Base-by-base conservation (phyloP, 129 eudicot genomes). In the Escallonia herrerae region DNA sequence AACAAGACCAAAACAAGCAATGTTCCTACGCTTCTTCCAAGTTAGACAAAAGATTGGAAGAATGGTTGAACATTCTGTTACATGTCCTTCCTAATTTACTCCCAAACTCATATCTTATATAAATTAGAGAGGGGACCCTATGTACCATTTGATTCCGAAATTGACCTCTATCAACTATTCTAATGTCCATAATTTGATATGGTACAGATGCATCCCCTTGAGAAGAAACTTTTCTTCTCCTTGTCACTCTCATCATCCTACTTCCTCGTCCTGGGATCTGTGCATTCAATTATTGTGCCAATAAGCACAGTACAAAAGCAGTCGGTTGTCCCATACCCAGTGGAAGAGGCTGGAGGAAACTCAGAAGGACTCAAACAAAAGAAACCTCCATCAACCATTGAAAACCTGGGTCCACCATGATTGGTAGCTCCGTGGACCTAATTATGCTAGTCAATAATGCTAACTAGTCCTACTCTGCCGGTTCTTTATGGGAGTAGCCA, bases 351-450 rank as follows among this genome's bases (percentile, higher is more conserved):
- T 3, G 4, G 39, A 63, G 55, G 66, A 52, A 43, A 62, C 51
- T 58, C 62, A 58, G 37, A 33, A 22, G 62, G 43, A 12, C 62
- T 5, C 40, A 44, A 15, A 14, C 37, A 56, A 56, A 39, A 58
- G 63, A 15, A 40, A 3, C 2, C 66, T 63, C 43, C 42, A 33
- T 63, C 5, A 38, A 22, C 47, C 58, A 64, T 64, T 64, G 13
- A 48, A 38, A 10, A 11, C 44, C 2, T 4, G 57, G 69, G 54
- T 55, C 63, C 72, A 42, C 51, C 63, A 55, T 55, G 12, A 62
- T 7, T 41, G 49, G 58, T 12, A 50, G 12, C 58, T 40, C 22
- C 58, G n/a, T 51, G 59, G 38, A 40, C 49, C 58, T 50, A 50
- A 51, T 50, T 6, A 44, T 38, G 15, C 63, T 9, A 6, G 15